Base-by-base conservation (phyloP, 164 flowering plant species). In the Tetracentron sinense region DNA sequence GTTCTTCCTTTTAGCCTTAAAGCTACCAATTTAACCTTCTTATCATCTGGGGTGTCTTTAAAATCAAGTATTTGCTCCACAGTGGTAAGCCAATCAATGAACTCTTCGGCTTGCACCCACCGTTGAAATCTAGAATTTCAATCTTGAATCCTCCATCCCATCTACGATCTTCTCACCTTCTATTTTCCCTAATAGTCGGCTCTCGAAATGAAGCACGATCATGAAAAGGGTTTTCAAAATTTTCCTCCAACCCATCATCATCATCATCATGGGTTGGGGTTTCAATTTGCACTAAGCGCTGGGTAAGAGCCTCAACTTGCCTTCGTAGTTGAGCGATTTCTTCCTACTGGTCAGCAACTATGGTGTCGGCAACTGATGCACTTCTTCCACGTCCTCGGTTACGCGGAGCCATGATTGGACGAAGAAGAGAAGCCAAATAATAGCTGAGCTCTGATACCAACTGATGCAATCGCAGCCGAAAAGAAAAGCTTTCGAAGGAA, bases 1-100 rank as follows among this genome's bases (percentile, higher is more conserved):
- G 56, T 42, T 29, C 46, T 17, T 5, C 30, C 25, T 22, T 22
- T 51, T 7, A 62, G 8, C 29, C n/a, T 15, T 49, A 28, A 52
- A 50, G 55, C 56, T 1, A 62, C 47, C 2, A 62, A 3, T 16
- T 49, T 49, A 29, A 62, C 65, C 44, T 33, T 49, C 19, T 8
- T n/a, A 14, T 50, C 17, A 25, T 62, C n/a, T 22, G 47, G 56
- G 1, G 19, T 56, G 1, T 42, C 47, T 42, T 15, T 42, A 15
- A 42, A 42, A 15, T 15, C 17, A 42, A 31, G 50, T n/a, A 48
- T 31, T 12, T 28, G 6, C 20, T 61, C 64, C 2, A 61, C 55
- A 17, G 54, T n/a, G n/a, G n/a, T n/a, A n/a, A n/a, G n/a, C n/a
- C n/a, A n/a, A n/a, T n/a, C n/a, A n/a, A n/a, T n/a, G 23, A 61